phyloP scores from a whole-genome alignment of 2,329 filamentous ascomycete genomes.

The Ascochyta viciae-villosae region DNA sequence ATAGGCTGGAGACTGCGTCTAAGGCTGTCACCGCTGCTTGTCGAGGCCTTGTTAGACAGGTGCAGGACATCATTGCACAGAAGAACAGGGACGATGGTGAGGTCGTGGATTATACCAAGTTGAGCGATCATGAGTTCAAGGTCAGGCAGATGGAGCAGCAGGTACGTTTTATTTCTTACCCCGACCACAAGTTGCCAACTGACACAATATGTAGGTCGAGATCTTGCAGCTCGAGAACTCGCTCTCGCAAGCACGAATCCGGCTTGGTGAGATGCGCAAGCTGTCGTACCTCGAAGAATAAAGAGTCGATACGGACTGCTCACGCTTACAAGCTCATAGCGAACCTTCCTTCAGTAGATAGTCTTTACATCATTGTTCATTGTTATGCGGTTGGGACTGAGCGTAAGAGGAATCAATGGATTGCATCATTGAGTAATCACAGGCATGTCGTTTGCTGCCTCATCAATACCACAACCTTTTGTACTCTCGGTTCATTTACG shows the following conservation, averaged over 20 bases:
- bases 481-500: not conserved
- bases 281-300: slow-evolving; percentile 74
- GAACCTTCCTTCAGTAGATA: slow-evolving; percentile 12
- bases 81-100: slow-evolving; percentile 80
- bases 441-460: not conserved
- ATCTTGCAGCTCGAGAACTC: slow-evolving; percentile 94
- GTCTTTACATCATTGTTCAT: not conserved
- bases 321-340: not conserved
- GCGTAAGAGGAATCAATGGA: not conserved
- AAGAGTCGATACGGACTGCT: not conserved
- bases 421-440: too few species aligned
- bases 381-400: not conserved
- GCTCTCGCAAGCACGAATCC: slow-evolving; percentile 77
- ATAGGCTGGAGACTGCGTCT: slow-evolving; percentile 85
- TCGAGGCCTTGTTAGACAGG: slow-evolving; percentile 85
- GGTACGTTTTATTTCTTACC: slow-evolving; percentile 62
- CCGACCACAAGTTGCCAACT: slow-evolving; percentile 4
- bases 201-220: slow-evolving; percentile 72
- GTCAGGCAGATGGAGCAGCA: slow-evolving; percentile 99
- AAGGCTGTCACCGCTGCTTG: slow-evolving; percentile 93
- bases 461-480: slow-evolving; percentile 7
- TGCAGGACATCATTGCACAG: slow-evolving; percentile 92
- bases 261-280: slow-evolving; percentile 97
- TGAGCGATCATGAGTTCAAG: slow-evolving; percentile 97
- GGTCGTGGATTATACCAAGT: slow-evolving; percentile 82